Evolutionary conservation across 2,329 filamentous ascomycete genomes (phyloP), one percentile per base, ranked within the genome.

Genomic region (Didymella arachidicola): DNA sequence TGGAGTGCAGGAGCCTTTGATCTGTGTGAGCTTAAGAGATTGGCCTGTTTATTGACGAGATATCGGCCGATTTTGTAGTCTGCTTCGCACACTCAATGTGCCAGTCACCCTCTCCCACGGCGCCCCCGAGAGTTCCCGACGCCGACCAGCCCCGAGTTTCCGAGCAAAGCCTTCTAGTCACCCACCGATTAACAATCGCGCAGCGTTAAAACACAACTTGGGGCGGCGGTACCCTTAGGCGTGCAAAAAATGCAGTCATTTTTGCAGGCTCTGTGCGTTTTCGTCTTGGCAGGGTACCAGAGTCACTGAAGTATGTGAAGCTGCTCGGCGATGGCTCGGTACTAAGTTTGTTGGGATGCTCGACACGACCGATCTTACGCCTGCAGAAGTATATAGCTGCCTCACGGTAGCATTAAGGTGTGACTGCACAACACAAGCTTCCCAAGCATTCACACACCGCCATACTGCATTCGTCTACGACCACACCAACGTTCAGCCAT

Each of bases 91-190:
- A 43, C 22, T 19, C 16, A 12, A 27, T 43, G 22, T 27, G 22
- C 41, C 19, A 43, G 22, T 22, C 19, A 42, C 16, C 26, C 2
- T 43, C 34, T 42, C 8, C 2, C 22, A 22, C 22, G 22, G 22
- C 22, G 22, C 22, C 41, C 42, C 55, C 48, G 48, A 53, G 16
- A 19, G 29, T 29, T 45, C 26, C 49, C 49, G 56, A 45, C 45
- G 50, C 56, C 49, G 56, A 59, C 30, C n/a, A 39, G 25, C 16
- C 32, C 56, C 56, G 56, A 53, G 36, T 34, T 58, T 27, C 56
- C 49, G 45, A 53, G 18, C 19, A 14, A 39, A 39, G 19, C 44
- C 56, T 44, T 41, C 48, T 58, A 12, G 50, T 49, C 50, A 58
- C 55, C 12, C 38, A 53, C 56, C 49, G 53, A 58, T 48, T 45